A percentile compares a stretch with the other conserved stretches of the same genome.
Conservation (phyloP, 371 early-diverging fungal species). For the Coemansia sp. region DNA sequence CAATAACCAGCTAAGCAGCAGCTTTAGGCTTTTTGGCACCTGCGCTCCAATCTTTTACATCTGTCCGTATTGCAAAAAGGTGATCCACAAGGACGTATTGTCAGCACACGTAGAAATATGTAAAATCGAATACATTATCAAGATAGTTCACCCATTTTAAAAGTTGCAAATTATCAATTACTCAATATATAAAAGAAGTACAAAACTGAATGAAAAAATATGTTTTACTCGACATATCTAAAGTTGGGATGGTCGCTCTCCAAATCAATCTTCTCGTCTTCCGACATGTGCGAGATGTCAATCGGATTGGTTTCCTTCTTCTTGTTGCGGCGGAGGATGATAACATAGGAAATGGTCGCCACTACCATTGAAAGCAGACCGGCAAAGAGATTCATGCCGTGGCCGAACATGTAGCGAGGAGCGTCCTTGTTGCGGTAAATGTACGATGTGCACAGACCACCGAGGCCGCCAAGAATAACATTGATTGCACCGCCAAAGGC, state of each 20-base stretch:
- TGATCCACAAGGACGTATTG: too few relatives aligned
- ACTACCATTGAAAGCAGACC: constrained; percentile 20
- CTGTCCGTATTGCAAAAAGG: too few relatives aligned
- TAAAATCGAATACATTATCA: too few relatives aligned
- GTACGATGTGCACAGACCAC: constrained; percentile 65
- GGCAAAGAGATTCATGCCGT: constrained; percentile 43
- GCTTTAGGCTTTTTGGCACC: too few relatives aligned
- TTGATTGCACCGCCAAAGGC: constrained; percentile 38
- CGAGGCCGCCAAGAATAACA: constrained; percentile 61
- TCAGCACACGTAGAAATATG: too few relatives aligned
- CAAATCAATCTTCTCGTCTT: constrained; percentile 21
- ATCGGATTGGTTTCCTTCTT: too few relatives aligned
- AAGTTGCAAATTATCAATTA: neutral
- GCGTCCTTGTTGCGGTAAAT: constrained; percentile 62
- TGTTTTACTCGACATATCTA: constrained; percentile 8
- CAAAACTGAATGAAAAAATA: neutral
- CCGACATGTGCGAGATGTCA: neutral
- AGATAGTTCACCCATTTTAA: too few relatives aligned
- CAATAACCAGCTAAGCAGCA: too few relatives aligned
- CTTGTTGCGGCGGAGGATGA: constrained; percentile 11
- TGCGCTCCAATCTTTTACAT: too few relatives aligned
- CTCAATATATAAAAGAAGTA: neutral
- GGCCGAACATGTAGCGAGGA: constrained; percentile 55
- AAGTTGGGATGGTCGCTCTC: too few relatives aligned
- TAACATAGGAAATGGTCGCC: constrained; percentile 19